Evolutionary conservation across 768 basidiomycete genomes (phyloP).

Genomic region (Austroboletus eburneus): DNA sequence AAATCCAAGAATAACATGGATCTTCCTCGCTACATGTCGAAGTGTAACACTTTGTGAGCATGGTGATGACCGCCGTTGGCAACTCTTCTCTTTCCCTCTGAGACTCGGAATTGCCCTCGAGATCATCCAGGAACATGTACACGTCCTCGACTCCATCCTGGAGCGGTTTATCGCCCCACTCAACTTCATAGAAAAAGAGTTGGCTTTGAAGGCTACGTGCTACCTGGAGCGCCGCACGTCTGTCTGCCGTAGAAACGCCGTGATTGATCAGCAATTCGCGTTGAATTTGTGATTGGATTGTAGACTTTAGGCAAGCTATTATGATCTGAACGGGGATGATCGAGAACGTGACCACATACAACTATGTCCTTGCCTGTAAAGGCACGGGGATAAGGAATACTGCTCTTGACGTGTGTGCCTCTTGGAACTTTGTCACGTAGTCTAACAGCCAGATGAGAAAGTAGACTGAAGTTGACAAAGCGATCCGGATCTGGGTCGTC

Average conservation of each 20-base stretch:
- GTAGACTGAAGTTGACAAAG: slow-evolving; percentile 84
- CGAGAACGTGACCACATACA: slow-evolving; percentile 44
- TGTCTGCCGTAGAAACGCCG: slow-evolving; percentile 68
- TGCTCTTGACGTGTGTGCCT: slow-evolving; percentile 85
- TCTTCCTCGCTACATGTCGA: slow-evolving; percentile 78
- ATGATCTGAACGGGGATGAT: not conserved
- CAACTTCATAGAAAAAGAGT: slow-evolving; percentile 95
- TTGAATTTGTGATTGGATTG: slow-evolving; percentile 84
- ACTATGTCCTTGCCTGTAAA: slow-evolving; percentile 96
- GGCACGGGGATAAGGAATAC: slow-evolving; percentile 83
- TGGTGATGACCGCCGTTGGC: slow-evolving; percentile 87
- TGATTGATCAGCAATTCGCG: slow-evolving; percentile 76
- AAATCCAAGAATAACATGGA: slow-evolving; percentile 79
- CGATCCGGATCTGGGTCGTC: slow-evolving; percentile 66
- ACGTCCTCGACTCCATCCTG: slow-evolving; percentile 91
- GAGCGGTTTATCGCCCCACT: slow-evolving; percentile 82
- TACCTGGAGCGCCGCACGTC: slow-evolving; percentile 80
- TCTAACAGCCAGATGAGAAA: slow-evolving; percentile 86
- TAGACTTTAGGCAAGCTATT: slow-evolving; percentile 51
- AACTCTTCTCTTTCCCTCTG: slow-evolving; percentile 64
- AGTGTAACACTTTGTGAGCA: slow-evolving; percentile 87
- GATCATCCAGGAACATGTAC: slow-evolving; percentile 87
- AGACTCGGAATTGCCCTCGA: slow-evolving; percentile 58
- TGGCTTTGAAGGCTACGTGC: slow-evolving; percentile 89
- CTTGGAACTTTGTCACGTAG: slow-evolving; percentile 87